Evolutionary conservation across 371 early-diverging fungal species (phyloP).

Genomic region (Haplosporangium sp.): DNA sequence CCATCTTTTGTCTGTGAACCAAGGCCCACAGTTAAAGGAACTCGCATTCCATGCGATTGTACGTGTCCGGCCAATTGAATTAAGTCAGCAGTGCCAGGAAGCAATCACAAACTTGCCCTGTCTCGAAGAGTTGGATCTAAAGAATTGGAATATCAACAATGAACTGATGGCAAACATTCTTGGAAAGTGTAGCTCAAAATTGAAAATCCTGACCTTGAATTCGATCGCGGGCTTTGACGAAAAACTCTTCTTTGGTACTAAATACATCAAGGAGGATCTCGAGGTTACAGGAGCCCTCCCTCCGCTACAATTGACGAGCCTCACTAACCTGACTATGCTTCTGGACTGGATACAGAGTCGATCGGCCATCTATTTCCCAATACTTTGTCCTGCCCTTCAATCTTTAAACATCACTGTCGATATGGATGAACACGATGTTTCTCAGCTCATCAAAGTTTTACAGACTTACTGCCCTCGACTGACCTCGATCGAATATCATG

Average conservation of each 20-base stretch:
- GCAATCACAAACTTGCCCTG: slow-evolving; percentile 15
- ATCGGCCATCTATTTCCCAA: background rate
- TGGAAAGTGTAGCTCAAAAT: background rate
- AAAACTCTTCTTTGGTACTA: background rate
- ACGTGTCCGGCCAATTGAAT: no score
- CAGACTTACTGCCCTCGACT: background rate
- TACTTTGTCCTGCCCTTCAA: slow-evolving; percentile 7
- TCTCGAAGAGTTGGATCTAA: slow-evolving; percentile 3
- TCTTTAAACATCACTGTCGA: background rate
- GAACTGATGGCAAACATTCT: slow-evolving; percentile 2
- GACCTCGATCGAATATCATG: background rate
- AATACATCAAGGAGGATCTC: background rate
- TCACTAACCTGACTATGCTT: background rate
- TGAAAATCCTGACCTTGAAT: background rate
- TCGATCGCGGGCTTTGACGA: slow-evolving; percentile 3
- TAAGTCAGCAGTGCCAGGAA: background rate
- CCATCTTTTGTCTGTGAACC: background rate
- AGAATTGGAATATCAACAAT: slow-evolving; percentile 1
- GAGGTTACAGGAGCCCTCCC: background rate
- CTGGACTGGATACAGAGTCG: slow-evolving; percentile 8
- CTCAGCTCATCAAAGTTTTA: background rate
- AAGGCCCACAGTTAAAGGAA: slow-evolving; percentile 9
- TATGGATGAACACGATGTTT: background rate
- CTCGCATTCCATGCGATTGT: background rate
- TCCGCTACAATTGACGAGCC: background rate